phyloP scores from a whole-genome alignment of 306 rosid genomes.

The Styphnolobium japonicum region DNA sequence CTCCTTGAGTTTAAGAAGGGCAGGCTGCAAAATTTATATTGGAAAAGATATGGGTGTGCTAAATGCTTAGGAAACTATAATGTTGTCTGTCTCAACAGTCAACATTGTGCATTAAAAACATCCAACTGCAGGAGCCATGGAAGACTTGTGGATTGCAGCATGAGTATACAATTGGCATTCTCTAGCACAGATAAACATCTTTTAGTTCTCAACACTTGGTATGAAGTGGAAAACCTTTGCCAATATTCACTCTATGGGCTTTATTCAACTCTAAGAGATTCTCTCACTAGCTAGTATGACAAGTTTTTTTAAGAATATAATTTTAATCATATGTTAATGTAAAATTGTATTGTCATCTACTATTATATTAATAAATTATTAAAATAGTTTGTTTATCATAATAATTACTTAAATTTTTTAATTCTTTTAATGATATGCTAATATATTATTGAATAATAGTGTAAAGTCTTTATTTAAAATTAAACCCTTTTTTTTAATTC shows the following conservation, averaged over 20 bases:
- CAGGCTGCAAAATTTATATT: constrained; percentile 76
- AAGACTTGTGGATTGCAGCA: constrained; percentile 83
- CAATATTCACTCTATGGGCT: constrained; percentile 80
- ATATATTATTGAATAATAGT: no score
- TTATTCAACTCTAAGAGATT: constrained; percentile 78
- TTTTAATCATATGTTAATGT: no score
- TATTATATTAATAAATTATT: no score
- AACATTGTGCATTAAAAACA: constrained; percentile 76
- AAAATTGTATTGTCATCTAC: no score
- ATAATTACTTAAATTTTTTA: no score
- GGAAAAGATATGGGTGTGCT: constrained; percentile 87
- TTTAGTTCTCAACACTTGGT: constrained; percentile 88
- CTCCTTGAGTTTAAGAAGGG: constrained; percentile 86
- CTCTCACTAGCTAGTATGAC: constrained; percentile 76
- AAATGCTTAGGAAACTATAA: constrained; percentile 52
- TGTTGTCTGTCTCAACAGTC: constrained; percentile 79
- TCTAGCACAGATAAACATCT: constrained; percentile 94
- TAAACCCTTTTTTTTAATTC: no score
- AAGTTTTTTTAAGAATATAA: no score
- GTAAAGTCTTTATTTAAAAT: no score
- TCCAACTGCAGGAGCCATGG: constrained; percentile 56
- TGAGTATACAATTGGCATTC: constrained; percentile 85
- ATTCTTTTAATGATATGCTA: no score
- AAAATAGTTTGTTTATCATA: no score
- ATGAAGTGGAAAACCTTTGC: constrained; percentile 85